Conservation (phyloP, 495 filamentous ascomycete genomes). For the Aeminium ludgeri region DNA sequence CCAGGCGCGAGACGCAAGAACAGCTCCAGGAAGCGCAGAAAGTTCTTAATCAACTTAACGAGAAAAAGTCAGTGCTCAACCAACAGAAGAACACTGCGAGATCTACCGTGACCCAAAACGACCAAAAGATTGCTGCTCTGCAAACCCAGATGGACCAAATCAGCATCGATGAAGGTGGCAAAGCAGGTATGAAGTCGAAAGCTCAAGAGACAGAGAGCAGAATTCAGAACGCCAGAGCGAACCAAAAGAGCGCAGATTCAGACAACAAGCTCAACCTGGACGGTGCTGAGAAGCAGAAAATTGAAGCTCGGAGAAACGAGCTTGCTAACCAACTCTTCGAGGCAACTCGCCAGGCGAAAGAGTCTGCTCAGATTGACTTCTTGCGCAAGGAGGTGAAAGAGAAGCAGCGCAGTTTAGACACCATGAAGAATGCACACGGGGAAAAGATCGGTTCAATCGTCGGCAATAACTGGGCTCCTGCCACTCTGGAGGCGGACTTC, state of each 20-base stretch:
- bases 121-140: constrained; percentile 43
- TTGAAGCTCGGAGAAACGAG: constrained; percentile 51
- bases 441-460: constrained; percentile 48
- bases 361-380: constrained; percentile 62
- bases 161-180: constrained; percentile 66
- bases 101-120: constrained; percentile 50
- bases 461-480: constrained; percentile 46
- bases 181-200: constrained; percentile 54
- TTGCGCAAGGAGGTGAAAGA: constrained; percentile 61
- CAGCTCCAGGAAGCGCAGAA: constrained; percentile 51
- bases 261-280: constrained; percentile 48
- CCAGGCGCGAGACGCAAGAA: constrained; percentile 52
- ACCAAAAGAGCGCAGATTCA: constrained; percentile 42
- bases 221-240: constrained; percentile 43
- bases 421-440: constrained; percentile 57
- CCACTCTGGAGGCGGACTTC: constrained; percentile 54
- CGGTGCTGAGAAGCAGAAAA: constrained; percentile 41
- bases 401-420: constrained; percentile 51
- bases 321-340: constrained; percentile 63
- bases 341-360: constrained; percentile 58
- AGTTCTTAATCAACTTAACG: constrained; percentile 49
- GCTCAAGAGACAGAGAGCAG: constrained; percentile 48
- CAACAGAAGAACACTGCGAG: constrained; percentile 54
- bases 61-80: constrained; percentile 46
- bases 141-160: constrained; percentile 52